These are phyloP conservation scores for Eremothecium gossypii DNA, from an alignment of 1,139 yeast genomes.

Conservation along the genomic window DNA sequence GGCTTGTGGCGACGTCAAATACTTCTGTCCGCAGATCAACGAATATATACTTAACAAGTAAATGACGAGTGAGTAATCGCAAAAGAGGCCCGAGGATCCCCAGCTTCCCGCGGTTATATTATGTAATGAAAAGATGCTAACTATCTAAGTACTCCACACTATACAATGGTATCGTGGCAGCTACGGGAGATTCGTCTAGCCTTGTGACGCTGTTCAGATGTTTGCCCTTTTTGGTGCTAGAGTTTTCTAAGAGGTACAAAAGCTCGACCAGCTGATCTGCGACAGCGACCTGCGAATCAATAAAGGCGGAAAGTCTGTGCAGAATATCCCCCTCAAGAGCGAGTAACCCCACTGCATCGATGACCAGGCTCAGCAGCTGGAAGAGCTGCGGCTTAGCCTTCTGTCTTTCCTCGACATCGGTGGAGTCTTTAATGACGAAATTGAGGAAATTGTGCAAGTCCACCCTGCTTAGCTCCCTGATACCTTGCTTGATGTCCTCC, in stretches of 20 bases:
- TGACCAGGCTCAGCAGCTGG: conserved; percentile 25
- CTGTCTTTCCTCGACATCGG: conserved; percentile 10
- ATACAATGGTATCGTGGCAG: conserved; percentile 19
- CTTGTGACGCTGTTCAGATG: conserved; percentile 4
- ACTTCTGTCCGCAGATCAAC: too few species aligned
- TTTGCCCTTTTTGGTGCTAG: conserved; percentile 8
- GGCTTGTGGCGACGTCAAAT: too few species aligned
- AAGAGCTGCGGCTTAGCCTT: conserved; percentile 24
- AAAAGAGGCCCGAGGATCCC: too few species aligned
- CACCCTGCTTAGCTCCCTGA: conserved; percentile 25
- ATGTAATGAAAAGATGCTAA: conserved; percentile 4
- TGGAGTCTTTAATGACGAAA: conserved; percentile 20
- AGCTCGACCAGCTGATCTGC: conserved; percentile 27
- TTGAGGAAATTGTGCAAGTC: conserved; percentile 28
- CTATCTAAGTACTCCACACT: conserved; percentile 25
- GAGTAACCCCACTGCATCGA: conserved; percentile 30
- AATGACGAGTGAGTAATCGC: too few species aligned
- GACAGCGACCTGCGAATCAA: conserved; percentile 23
- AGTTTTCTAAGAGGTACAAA: conserved; percentile 25
- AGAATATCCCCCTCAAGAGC: conserved; percentile 23
- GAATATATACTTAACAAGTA: too few species aligned
- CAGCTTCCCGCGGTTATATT: too few species aligned
- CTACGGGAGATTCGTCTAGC: conserved; percentile 5
- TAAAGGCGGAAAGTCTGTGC: conserved; percentile 19
- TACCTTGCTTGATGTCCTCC: conserved; percentile 25